Evolutionary conservation across 1,284 basidiomycete genomes (phyloP).

Genomic region (Rhodotorula sp.): DNA sequence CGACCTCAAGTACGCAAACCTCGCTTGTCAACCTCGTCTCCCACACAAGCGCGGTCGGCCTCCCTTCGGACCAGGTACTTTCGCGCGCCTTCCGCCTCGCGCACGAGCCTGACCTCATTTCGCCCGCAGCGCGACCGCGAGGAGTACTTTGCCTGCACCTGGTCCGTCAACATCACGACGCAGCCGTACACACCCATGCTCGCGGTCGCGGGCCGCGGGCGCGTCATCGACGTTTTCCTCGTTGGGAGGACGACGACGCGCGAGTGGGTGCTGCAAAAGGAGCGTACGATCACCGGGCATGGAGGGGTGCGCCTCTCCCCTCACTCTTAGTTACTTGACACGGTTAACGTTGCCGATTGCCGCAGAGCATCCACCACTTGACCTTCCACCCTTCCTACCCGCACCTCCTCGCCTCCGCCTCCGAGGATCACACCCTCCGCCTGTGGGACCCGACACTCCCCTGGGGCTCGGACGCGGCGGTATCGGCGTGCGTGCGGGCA

Average conservation of each 20-base stretch:
- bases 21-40: not conserved
- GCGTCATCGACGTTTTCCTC: constrained; percentile 46
- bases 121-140: constrained; percentile 21
- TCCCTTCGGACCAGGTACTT: not conserved
- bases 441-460: constrained; percentile 45
- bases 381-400: constrained; percentile 43
- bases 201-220: constrained; percentile 39
- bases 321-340: not conserved
- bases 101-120: not conserved
- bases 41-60: not conserved
- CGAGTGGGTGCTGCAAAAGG: constrained; percentile 7
- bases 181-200: constrained; percentile 45
- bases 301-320: constrained; percentile 44
- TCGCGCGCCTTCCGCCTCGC: not conserved
- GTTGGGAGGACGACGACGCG: constrained; percentile 3
- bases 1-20: not conserved
- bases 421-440: constrained; percentile 46
- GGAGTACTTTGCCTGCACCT: constrained; percentile 41
- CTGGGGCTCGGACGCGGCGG: constrained; percentile 9
- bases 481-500: not conserved
- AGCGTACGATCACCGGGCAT: constrained; percentile 44
- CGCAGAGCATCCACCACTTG: constrained; percentile 45
- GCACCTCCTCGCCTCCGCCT: constrained; percentile 49
- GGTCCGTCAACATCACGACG: constrained; percentile 46
- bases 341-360: too few species aligned